A percentile compares a stretch with the other conserved stretches of the same genome.
Conservation (phyloP, 495 filamentous ascomycete species). For the Cercophora newfieldiana region DNA sequence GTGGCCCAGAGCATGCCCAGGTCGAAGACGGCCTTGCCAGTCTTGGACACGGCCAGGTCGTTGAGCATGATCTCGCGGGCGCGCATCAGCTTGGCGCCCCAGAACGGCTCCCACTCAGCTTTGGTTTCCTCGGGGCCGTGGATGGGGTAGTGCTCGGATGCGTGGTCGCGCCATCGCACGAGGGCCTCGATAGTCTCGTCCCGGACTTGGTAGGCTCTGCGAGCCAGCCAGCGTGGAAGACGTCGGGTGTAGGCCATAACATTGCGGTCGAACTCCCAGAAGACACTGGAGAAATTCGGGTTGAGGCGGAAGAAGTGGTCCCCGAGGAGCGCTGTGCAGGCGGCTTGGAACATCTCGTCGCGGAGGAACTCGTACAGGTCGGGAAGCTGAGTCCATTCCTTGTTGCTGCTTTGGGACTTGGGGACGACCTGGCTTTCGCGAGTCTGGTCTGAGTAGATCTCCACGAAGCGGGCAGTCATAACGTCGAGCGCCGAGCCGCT, state of each 20-base stretch:
- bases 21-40: constrained; percentile 18
- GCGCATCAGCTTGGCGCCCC: constrained; percentile 27
- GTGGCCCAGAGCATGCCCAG: constrained; percentile 32
- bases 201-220: constrained; percentile 18
- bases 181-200: constrained; percentile 20
- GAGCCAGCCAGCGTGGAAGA: constrained; percentile 26
- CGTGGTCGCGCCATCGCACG: constrained; percentile 23
- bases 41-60: constrained; percentile 12
- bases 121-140: constrained; percentile 14
- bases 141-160: constrained; percentile 9
- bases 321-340: constrained; percentile 29
- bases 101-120: constrained; percentile 27
- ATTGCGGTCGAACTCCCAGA: constrained; percentile 27
- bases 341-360: constrained; percentile 27
- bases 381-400: not conserved
- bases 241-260: constrained; percentile 16
- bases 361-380: constrained; percentile 28
- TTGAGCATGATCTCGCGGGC: constrained; percentile 10
- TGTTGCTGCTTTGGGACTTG: not conserved
- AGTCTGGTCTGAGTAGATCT: constrained; percentile 16
- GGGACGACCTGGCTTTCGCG: not conserved
- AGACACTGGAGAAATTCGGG: constrained; percentile 24
- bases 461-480: constrained; percentile 15
- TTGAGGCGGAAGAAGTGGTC: constrained; percentile 23
- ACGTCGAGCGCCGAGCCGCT: constrained; percentile 11